phyloP scores from a whole-genome alignment of 1,284 basidiomycete species.

The Ustilago bromivora region DNA sequence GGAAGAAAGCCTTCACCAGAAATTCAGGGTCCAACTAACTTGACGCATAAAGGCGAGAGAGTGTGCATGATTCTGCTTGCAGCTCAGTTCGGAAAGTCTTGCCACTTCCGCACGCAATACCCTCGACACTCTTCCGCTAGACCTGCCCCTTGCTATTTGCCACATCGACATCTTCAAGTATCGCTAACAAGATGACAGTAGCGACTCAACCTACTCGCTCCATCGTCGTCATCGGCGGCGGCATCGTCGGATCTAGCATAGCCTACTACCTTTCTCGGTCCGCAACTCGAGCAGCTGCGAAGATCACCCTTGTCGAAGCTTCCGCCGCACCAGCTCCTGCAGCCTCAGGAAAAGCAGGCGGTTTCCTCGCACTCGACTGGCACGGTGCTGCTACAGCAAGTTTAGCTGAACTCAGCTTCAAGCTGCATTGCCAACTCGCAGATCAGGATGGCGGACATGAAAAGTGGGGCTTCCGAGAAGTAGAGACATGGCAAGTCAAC shows the following conservation, averaged over 20 bases:
- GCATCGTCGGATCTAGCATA: slow-evolving; percentile 85
- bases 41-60: slow-evolving; percentile 5
- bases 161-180: background rate
- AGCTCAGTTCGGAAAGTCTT: slow-evolving; percentile 10
- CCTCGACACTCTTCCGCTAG: background rate
- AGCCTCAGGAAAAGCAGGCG: slow-evolving; percentile 90
- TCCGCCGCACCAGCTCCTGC: slow-evolving; percentile 74
- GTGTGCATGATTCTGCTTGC: background rate
- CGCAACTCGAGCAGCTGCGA: slow-evolving; percentile 24
- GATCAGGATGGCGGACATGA: slow-evolving; percentile 77
- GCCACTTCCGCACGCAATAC: slow-evolving; percentile 1
- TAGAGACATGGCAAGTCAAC: slow-evolving; percentile 69
- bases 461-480: slow-evolving; percentile 86
- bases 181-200: slow-evolving; percentile 26
- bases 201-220: slow-evolving; percentile 22
- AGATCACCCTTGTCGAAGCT: slow-evolving; percentile 79
- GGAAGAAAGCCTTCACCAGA: slow-evolving; percentile 7
- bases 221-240: slow-evolving; percentile 71
- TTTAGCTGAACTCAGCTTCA: slow-evolving; percentile 81
- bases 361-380: slow-evolving; percentile 87
- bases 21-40: slow-evolving; percentile 9
- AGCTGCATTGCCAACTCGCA: slow-evolving; percentile 83
- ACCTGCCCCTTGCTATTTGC: background rate
- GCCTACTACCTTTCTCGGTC: slow-evolving; percentile 78
- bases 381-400: slow-evolving; percentile 71